phyloP scores from a whole-genome alignment of 306 rosid species.

The Cicer chorassanicum region DNA sequence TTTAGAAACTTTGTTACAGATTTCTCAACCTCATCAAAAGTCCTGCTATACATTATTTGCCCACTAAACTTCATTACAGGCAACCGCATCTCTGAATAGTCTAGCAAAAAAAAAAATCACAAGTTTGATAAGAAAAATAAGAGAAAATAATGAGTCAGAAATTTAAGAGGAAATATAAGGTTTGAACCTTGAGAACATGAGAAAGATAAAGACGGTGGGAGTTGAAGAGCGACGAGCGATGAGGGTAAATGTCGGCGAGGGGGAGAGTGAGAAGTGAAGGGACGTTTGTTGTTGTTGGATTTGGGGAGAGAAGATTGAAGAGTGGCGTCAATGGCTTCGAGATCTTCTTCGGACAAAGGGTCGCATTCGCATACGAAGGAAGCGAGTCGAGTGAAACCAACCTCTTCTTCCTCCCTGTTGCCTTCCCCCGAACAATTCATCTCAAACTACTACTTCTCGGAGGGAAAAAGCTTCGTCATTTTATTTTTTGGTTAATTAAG shows the following conservation, averaged over 20 bases:
- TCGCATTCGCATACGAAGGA: slow-evolving; percentile 51
- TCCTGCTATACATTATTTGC: slow-evolving; percentile 68
- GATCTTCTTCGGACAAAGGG: slow-evolving; percentile 68
- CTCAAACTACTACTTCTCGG: neutral
- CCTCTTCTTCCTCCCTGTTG: neutral
- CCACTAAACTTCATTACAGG: slow-evolving; percentile 77
- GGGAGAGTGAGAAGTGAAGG: slow-evolving; percentile 9
- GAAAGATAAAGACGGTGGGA: slow-evolving; percentile 51
- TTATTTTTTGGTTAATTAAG: neutral
- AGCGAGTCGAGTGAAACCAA: slow-evolving; percentile 35
- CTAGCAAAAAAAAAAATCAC: slow-evolving; percentile 35
- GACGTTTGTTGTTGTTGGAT: slow-evolving; percentile 34
- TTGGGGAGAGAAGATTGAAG: slow-evolving; percentile 56
- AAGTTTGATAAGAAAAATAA: slow-evolving; percentile 22
- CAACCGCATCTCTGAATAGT: slow-evolving; percentile 53
- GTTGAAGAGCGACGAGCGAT: slow-evolving; percentile 68
- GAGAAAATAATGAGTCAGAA: neutral
- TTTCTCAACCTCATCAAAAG: slow-evolving; percentile 61
- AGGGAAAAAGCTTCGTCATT: neutral
- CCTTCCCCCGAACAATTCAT: neutral
- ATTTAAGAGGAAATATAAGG: neutral
- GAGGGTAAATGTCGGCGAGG: slow-evolving; percentile 66
- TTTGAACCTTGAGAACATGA: slow-evolving; percentile 61
- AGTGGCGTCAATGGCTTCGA: slow-evolving; percentile 57
- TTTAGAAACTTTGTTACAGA: slow-evolving; percentile 55